Conservation (phyloP, 2,329 filamentous ascomycete species). For the Trichophyton rubrum region DNA sequence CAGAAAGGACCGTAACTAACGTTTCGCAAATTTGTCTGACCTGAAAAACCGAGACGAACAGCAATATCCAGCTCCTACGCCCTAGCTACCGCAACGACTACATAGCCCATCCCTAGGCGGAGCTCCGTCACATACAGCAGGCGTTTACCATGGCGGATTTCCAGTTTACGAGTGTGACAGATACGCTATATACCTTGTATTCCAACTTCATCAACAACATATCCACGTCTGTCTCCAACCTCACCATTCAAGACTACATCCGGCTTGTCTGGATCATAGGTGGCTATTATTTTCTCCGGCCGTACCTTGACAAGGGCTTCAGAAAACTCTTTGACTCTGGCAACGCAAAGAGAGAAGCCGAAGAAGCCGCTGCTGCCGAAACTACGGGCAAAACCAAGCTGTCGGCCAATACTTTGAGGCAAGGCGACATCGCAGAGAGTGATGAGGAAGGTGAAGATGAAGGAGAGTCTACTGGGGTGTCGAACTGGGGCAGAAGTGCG, state of each 20-base stretch:
- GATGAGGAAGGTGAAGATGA: constrained; percentile 29
- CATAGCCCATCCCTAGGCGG: too few relatives aligned
- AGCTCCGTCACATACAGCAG: background rate
- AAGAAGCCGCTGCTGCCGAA: constrained; percentile 43
- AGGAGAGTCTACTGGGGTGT: constrained; percentile 36
- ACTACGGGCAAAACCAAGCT: constrained; percentile 37
- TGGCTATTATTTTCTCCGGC: constrained; percentile 60
- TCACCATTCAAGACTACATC: constrained; percentile 41
- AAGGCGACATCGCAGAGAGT: constrained; percentile 40
- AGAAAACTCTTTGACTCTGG: constrained; percentile 40
- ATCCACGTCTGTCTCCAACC: constrained; percentile 30
- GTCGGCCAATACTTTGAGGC: constrained; percentile 52
- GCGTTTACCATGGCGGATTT: background rate
- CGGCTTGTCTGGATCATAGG: constrained; percentile 60
- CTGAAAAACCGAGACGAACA: background rate
- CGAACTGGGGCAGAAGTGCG: constrained; percentile 57
- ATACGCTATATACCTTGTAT: constrained; percentile 16
- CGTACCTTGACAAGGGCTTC: constrained; percentile 58
- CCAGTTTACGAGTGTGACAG: constrained; percentile 15
- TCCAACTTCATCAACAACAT: constrained; percentile 30
- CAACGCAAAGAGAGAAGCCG: constrained; percentile 37
- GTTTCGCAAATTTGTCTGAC: background rate
- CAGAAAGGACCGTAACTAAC: background rate
- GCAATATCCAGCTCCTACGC: background rate
- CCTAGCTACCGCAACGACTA: too few relatives aligned